Evolutionary conservation across 1,284 basidiomycete genomes (phyloP), one percentile per base, ranked within the genome.

Genomic region (Trametes polyzona): DNA sequence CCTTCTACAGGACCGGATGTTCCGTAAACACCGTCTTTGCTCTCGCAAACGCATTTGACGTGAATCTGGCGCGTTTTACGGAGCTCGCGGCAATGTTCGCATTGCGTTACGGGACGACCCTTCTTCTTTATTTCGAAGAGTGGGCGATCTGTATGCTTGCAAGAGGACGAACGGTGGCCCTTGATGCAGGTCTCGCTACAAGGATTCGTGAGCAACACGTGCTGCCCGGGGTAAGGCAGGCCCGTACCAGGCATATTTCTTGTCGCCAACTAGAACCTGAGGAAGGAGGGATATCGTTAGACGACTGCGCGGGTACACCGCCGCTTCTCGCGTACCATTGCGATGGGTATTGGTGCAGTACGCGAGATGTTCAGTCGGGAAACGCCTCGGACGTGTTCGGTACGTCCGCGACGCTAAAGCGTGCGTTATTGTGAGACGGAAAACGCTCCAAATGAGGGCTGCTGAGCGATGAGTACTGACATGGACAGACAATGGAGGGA

Each of bases 121-220:
- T 87, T 92, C 84, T 88, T 89, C 78, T 91, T 88, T 66, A 91
- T 87, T 73, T 92, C 88, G 69, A 86, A 91, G 47, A 92, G 76
- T 24, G 90, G 85, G 35, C 90, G 82, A 67, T 90, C 88, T 62
- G 83, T 87, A 70, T 92, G 90, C 58, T 84, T 83, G 73, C 90
- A 92, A 41, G 84, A 80, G 9, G 88, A 89, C 16, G 89, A 90
- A 36, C 90, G 85, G 73, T 92, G 90, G 11, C 90, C 90, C 72
- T 92, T 92, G 75, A 92, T 92, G 73, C 90, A 92, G 39, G 88
- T 88, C 74, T 88, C 88, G 67, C 89, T 91, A 36, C n/a, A 17
- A 27, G 9, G n/a, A n/a, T n/a, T 19, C 19, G 16, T 58, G 23
- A 58, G 47, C 29, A 30, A n/a, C n/a, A n/a, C n/a, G n/a, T n/a